phyloP scores from a whole-genome alignment of 805 yeast genomes.

The Candida qinlingensis region DNA sequence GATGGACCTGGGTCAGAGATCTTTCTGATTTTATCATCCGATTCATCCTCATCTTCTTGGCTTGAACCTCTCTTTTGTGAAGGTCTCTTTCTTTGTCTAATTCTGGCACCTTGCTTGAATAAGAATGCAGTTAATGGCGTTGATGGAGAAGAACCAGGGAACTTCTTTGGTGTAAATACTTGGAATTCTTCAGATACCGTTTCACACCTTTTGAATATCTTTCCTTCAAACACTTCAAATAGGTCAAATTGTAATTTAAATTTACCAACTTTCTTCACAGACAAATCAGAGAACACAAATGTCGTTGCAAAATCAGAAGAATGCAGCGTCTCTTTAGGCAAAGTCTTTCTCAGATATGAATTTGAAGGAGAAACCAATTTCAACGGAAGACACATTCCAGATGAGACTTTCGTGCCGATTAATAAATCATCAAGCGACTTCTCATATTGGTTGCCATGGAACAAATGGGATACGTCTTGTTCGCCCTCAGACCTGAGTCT shows the following conservation, averaged over 20 bases:
- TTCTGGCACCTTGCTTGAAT: slow-evolving; percentile 28
- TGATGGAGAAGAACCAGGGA: slow-evolving; percentile 27
- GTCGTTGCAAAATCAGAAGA: slow-evolving; percentile 22
- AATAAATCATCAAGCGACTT: slow-evolving; percentile 16
- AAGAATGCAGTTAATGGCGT: slow-evolving; percentile 26
- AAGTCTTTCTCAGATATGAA: slow-evolving; percentile 6
- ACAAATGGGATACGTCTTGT: slow-evolving; percentile 7
- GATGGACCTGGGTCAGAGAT: neutral
- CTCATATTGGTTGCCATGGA: slow-evolving; percentile 1
- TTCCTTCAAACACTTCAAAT: slow-evolving; percentile 24
- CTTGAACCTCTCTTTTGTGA: slow-evolving; percentile 27
- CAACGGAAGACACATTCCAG: slow-evolving; percentile 23
- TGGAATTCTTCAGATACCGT: slow-evolving; percentile 19
- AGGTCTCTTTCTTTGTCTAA: slow-evolving; percentile 26
- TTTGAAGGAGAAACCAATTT: slow-evolving; percentile 12
- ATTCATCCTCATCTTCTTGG: neutral
- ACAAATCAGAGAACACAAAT: slow-evolving; percentile 28
- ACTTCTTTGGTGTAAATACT: slow-evolving; percentile 28
- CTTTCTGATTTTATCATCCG: neutral
- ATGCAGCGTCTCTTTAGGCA: slow-evolving; percentile 14
- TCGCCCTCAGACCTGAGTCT: slow-evolving; percentile 10
- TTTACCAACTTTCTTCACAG: slow-evolving; percentile 25
- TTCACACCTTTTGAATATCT: slow-evolving; percentile 17
- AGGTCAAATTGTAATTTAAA: slow-evolving; percentile 24
- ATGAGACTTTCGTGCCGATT: slow-evolving; percentile 21